Base-by-base conservation (phyloP, 2,329 filamentous ascomycete genomes). In the Sporothrix brasiliensis region DNA sequence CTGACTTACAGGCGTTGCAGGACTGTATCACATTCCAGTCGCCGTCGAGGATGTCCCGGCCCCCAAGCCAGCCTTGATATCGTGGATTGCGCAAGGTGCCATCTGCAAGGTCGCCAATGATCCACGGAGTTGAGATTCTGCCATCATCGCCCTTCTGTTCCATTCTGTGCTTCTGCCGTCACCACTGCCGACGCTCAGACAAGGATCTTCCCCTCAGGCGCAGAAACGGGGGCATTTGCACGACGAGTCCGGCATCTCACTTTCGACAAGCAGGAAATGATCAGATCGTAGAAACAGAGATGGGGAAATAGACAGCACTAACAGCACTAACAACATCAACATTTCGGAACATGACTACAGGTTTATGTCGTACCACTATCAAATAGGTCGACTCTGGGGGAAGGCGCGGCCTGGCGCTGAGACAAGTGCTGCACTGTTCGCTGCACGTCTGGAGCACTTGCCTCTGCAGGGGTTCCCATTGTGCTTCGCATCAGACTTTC, bases 401-500 rank as follows among this genome's bases (percentile, higher is more conserved):
- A 60, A 60, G 56, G 56, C 56, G 16, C 56, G 56, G 27, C 56
- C 7, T 14, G 10, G 47, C 21, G 52, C 63, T 67, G 50, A 54
- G 65, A 53, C 47, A 34, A 53, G 14, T 41, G 39, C 27, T n/a
- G 54, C 30, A 67, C 47, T 30, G 21, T 21, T 30, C 34, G 41
- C 47, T 10, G 47, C 47, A 34, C 24, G 21, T 66, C 30, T 52
- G 27, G 63, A 9, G 47, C 63, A 66, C 47, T 52, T 67, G 47
- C 14, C 41, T 49, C 65, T 67, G 65, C 65, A 67, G 65, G 65
- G 47, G 47, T 67, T 67, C 65, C 65, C 65, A 67, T 54, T 49
- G 34, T 30, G 61, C 44, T 65, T 65, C 44, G 61, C 61, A 49
- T 65, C 4, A 41, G 11, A 24, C 27, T 30, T 30, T 30, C 27